Conservation (phyloP, 768 basidiomycete species). For the Boletus tylopilopsis region DNA sequence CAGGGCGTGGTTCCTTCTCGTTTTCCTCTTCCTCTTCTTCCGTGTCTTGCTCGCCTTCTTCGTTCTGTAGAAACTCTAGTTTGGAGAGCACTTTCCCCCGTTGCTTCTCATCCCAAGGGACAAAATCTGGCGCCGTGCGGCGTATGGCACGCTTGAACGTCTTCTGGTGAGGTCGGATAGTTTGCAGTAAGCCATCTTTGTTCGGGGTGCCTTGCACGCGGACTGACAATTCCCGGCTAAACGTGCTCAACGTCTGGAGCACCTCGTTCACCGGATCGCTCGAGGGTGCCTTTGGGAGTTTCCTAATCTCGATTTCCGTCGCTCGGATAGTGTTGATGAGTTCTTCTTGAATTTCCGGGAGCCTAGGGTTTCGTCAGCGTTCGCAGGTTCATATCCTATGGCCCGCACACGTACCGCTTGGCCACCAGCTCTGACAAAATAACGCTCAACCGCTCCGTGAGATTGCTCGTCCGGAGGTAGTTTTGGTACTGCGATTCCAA, state of each 20-base stretch:
- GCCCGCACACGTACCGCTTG: conserved; percentile 42
- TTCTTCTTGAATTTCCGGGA: conserved; percentile 58
- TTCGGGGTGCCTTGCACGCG: conserved; percentile 7
- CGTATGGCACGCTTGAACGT: conserved; percentile 44
- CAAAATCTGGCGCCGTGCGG: not conserved
- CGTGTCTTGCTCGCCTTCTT: not conserved
- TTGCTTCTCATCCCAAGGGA: not conserved
- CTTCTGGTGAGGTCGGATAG: conserved; percentile 45
- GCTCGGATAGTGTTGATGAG: conserved; percentile 41
- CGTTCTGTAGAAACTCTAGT: not conserved
- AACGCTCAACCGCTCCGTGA: conserved; percentile 52
- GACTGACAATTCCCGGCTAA: not conserved
- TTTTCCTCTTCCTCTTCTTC: no score
- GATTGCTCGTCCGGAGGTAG: conserved; percentile 52
- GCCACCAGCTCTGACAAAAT: conserved; percentile 59
- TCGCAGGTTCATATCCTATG: no score
- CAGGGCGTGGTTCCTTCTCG: no score
- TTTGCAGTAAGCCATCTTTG: conserved; percentile 47
- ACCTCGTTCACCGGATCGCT: conserved; percentile 1
- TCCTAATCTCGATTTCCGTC: conserved; percentile 24
- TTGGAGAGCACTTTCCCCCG: not conserved
- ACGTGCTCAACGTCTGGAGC: not conserved
- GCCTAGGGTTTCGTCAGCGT: conserved; percentile 31
- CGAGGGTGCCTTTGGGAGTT: not conserved
- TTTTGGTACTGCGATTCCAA: conserved; percentile 47